phyloP scores from a whole-genome alignment of 495 filamentous ascomycete genomes.

The Aspergillus sparsus region DNA sequence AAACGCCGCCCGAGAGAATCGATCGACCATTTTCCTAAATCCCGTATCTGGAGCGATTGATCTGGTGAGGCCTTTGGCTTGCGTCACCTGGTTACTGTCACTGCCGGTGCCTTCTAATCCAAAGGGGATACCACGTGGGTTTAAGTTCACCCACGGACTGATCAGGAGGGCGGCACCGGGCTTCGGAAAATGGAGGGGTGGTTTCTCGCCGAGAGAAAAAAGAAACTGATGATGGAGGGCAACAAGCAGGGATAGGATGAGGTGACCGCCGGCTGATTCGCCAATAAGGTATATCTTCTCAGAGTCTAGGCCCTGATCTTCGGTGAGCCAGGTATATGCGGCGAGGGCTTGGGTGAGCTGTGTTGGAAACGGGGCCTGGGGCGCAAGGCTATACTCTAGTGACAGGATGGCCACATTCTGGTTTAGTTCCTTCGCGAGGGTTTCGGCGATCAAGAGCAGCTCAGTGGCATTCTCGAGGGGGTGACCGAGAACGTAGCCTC shows the following conservation, averaged over 20 bases:
- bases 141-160: constrained; percentile 18
- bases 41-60: constrained; percentile 1
- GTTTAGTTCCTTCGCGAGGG: constrained; percentile 4
- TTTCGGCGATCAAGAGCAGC: constrained; percentile 12
- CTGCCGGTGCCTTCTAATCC: too few species aligned
- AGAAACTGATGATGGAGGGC: not conserved
- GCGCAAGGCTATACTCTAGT: constrained; percentile 16
- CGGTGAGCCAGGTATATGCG: constrained; percentile 18
- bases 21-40: constrained; percentile 12
- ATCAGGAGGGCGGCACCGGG: constrained; percentile 13
- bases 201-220: not conserved
- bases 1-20: constrained; percentile 7
- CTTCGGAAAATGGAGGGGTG: constrained; percentile 1
- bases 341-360: constrained; percentile 13
- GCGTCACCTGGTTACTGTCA: not conserved
- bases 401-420: constrained; percentile 12
- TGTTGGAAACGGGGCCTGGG: constrained; percentile 14
- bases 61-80: not conserved
- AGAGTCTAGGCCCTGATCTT: not conserved
- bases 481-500: constrained; percentile 17
- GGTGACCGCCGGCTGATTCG: constrained; percentile 18
- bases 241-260: constrained; percentile 11
- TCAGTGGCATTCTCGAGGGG: constrained; percentile 18
- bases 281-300: constrained; percentile 16
- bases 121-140: constrained; percentile 4